Evolutionary conservation across 2,329 filamentous ascomycete genomes (phyloP), one percentile per base, ranked within the genome.

Genomic region (Xylariaceae sp.): DNA sequence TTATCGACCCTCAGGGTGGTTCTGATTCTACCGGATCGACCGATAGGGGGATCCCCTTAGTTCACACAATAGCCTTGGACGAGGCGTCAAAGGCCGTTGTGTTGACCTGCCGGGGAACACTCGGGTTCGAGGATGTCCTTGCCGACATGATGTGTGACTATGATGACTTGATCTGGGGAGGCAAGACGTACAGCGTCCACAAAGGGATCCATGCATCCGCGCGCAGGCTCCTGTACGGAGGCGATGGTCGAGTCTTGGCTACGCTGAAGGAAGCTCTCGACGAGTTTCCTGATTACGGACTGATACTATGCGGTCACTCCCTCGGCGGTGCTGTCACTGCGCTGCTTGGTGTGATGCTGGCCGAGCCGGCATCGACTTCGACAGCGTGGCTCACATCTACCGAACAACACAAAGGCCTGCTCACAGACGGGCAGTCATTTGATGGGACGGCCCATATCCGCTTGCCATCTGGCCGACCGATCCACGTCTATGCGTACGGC

Each of bases 401-500:
- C 0, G 64, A 69, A 28, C 68, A 71, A 3, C 73, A 72, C 24
- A 64, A 61, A 3, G 65, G 66, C 4, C 51, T 67, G 6, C 64
- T 72, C 8, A 55, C 64, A 2, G 52, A 64, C 18, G 50, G 57
- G 3, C 24, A 34, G 16, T 38, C 39, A 19, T 22, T 43, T 16
- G 52, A 49, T 19, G 38, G 48, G n/a, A 39, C 43, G 29, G 24
- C 44, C 12, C 63, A 67, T 15, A 62, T 79, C 24, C 73, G 69
- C 15, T 71, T 89, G 0, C 86, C 86, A 0, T 53, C 81, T 0
- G 79, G 81, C 13, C 76, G 86, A 1, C 81, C 83, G 3, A 84
- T 89, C 16, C 86, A 90, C 52, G 86, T 89, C 11, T 90, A 87
- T 57, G 83, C 86, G 6, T 90, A 89, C 57, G 86, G 86, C 0